Evolutionary conservation across 2,329 filamentous ascomycete genomes (phyloP), one percentile per base, ranked within the genome.

Genomic region (Exophiala aquamarina): DNA sequence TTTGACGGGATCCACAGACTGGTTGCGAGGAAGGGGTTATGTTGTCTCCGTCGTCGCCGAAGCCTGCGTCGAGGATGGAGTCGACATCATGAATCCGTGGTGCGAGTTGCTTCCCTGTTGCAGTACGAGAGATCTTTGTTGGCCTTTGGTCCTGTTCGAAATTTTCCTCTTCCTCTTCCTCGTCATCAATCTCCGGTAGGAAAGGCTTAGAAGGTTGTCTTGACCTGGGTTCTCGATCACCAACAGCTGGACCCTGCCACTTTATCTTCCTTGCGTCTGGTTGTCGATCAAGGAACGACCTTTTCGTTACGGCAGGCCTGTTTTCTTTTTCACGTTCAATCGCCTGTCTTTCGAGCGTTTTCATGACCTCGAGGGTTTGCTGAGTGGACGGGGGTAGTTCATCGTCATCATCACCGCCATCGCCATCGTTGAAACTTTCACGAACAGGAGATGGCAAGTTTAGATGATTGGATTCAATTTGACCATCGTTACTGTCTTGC

Each of bases 281-380:
- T 41, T 56, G 55, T 15, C 44, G 47, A 29, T 56, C 52, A 10
- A 55, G 31, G 21, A 53, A 41, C 29, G 52, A 49, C 23, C 33
- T 3, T 28, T 55, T 55, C 33, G 11, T 11, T 36, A 18, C 3
- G 21, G 20, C 14, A 3, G 35, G 20, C 11, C 26, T 43, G 29
- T 52, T 54, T 17, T 57, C 55, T 33, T 53, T 53, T 20, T 52
- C 46, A 37, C 44, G 46, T 28, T 49, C 41, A 26, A 50, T 37
- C 17, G 44, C 38, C 19, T 55, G 52, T 39, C 47, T 43, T 8
- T 20, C 14, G 14, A 49, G 17, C 1, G 18, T 47, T 5, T 43
- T 34, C 15, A 57, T 20, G 11, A 57, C 35, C 14, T 42, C 13
- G 13, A 19, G 20, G 9, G 47, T 49, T 17, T 50, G 47, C 26